Base-by-base conservation (phyloP, 176 grass and related monocot genomes). In the Typha latifolia region DNA sequence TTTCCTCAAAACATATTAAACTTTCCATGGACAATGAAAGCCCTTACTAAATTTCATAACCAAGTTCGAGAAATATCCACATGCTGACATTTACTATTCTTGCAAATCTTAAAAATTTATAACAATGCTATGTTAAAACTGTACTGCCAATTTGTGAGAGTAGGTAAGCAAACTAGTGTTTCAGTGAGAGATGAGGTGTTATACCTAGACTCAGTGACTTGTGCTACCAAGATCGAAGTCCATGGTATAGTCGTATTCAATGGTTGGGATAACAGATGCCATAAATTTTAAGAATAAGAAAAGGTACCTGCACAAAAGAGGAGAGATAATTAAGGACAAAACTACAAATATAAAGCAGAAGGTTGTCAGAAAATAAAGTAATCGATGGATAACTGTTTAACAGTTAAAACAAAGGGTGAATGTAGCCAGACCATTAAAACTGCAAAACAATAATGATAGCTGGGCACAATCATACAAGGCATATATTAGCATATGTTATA, bases 251-350 rank as follows among this genome's bases (percentile, higher is more conserved):
- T 97, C 94, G 51, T 97, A 97, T 55, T 97, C 89, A 6, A 97
- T 93, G 12, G 94, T 97, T 19, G 89, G 94, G 70, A 97, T 86
- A 62, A 97, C 89, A 11, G 94, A 85, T 7, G 88, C 89, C 74
- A 97, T 92, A 64, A 97, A 97, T 74, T 97, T 97, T 26, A 97
- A 72, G 70, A 97, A 97, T 82, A 97, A 89, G 83, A 97, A 87
- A 69, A 97, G 86, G 64, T 97, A 97, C 75, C 94, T 92, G 62
- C 51, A 74, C 5, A 51, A 68, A 43, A 43, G 37, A 37, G 34
- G 7, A 43, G 37, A 43, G 37, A 43, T 43, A 43, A 43, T 43
- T 8, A 72, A 10, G 3, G 51, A 5, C 32, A 48, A 67, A 49
- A 19, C 19, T 12, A 49, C 15, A 49, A 26, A 2, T 21, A 21